Conservation (phyloP, 2,329 filamentous ascomycete genomes). For the Botrytis hyacinthi region DNA sequence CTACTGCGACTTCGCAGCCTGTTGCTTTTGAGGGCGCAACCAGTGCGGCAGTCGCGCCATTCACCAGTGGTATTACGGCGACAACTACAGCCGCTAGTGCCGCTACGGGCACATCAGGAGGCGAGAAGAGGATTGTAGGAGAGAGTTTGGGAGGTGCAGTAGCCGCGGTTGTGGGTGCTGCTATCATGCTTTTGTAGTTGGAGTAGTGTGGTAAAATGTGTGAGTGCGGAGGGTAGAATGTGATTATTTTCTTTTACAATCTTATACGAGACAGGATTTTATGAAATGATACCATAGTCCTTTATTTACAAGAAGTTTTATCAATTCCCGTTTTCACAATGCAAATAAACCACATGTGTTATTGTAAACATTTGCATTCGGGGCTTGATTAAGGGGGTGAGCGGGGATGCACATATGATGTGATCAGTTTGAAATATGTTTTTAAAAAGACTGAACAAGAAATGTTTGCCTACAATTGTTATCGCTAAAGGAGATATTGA, state of each 20-base stretch:
- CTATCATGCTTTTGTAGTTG: not conserved
- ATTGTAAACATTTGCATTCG: not conserved
- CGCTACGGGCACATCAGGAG: conserved; percentile 28
- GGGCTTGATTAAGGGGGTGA: not conserved
- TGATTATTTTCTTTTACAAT: not conserved
- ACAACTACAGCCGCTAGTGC: conserved; percentile 41
- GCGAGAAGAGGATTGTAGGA: not conserved
- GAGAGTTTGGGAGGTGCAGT: not conserved
- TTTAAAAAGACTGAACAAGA: too few species aligned
- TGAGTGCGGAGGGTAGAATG: not conserved
- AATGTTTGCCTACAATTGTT: accelerated
- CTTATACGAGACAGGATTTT: not conserved
- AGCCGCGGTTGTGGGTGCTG: conserved; percentile 40
- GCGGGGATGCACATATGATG: not conserved
- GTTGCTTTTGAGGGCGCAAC: conserved; percentile 39
- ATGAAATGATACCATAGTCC: not conserved
- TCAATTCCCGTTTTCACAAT: not conserved
- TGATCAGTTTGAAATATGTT: not conserved
- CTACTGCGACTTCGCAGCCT: conserved; percentile 39
- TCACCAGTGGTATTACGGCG: conserved; percentile 44
- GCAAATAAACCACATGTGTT: not conserved
- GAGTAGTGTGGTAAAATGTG: not conserved
- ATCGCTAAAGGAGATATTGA: not conserved
- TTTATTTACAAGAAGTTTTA: not conserved
- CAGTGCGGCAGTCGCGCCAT: conserved; percentile 35